A percentile compares a stretch with the other conserved stretches of the same genome.
Conservation (phyloP, 1,284 basidiomycete species). For the Phaffia rhodozyma region DNA sequence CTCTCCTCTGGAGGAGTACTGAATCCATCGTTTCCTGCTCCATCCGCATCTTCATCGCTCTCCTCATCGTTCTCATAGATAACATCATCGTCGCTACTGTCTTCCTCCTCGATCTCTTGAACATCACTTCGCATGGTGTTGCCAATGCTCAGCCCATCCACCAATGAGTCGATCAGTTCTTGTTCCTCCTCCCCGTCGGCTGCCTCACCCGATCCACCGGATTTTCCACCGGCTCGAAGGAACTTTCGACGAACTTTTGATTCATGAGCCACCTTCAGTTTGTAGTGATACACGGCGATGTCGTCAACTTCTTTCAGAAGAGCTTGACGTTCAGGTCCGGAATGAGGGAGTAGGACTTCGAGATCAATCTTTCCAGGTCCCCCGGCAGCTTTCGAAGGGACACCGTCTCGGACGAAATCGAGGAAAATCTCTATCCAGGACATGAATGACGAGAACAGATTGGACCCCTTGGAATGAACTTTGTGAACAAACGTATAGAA, state of each 20-base stretch:
- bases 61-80: slow-evolving; percentile 40
- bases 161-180: slow-evolving; percentile 61
- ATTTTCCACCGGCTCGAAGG: slow-evolving; percentile 36
- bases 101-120: slow-evolving; percentile 61
- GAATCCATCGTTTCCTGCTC: slow-evolving; percentile 19
- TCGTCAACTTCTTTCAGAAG: slow-evolving; percentile 75
- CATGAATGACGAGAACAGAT: slow-evolving; percentile 88
- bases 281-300: slow-evolving; percentile 79
- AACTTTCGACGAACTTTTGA: slow-evolving; percentile 73
- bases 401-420: slow-evolving; percentile 77
- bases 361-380: slow-evolving; percentile 51
- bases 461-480: slow-evolving; percentile 93
- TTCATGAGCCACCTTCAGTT: slow-evolving; percentile 79
- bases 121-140: slow-evolving; percentile 64
- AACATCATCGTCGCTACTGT: slow-evolving; percentile 40
- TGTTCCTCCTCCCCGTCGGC: slow-evolving; percentile 66
- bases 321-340: slow-evolving; percentile 56
- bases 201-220: slow-evolving; percentile 38
- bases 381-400: slow-evolving; percentile 38
- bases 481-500: slow-evolving; percentile 98
- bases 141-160: slow-evolving; percentile 65
- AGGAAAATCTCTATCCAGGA: slow-evolving; percentile 94
- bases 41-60: slow-evolving; percentile 33
- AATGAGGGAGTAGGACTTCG: slow-evolving; percentile 74
- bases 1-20: slow-evolving; percentile 2